Evolutionary conservation across 306 rosid genomes (phyloP).

Genomic region (Abrus pulchellus): DNA sequence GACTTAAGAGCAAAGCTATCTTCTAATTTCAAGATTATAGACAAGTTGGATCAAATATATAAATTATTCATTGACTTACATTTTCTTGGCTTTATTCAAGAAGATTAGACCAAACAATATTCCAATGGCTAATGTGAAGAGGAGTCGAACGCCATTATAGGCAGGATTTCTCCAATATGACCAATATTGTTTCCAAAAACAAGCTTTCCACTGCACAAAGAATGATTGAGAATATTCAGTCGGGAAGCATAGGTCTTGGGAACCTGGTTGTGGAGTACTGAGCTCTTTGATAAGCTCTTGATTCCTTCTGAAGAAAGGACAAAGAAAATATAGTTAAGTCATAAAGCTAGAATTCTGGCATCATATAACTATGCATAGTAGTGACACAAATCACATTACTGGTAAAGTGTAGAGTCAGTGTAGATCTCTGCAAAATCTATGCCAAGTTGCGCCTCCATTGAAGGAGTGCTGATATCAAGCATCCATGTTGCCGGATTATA

Average conservation of each 20-base stretch:
- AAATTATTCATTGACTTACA: constrained; percentile 46
- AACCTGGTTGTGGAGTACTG: constrained; percentile 60
- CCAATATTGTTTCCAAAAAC: constrained; percentile 58
- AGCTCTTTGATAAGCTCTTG: constrained; percentile 56
- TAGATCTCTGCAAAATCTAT: constrained; percentile 71
- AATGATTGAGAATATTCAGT: constrained; percentile 67
- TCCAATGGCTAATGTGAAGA: constrained; percentile 58
- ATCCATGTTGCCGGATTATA: constrained; percentile 85
- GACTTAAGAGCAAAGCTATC: background rate
- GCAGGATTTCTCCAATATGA: constrained; percentile 78
- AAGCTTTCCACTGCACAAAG: constrained; percentile 67
- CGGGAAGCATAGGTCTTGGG: constrained; percentile 68
- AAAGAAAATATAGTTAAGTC: background rate
- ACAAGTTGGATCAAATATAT: background rate
- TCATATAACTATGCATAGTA: background rate
- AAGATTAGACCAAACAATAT: constrained; percentile 65
- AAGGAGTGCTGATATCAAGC: constrained; percentile 64
- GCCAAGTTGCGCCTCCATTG: constrained; percentile 60
- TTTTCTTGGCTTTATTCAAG: constrained; percentile 57
- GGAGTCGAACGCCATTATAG: constrained; percentile 62
- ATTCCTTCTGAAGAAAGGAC: constrained; percentile 56
- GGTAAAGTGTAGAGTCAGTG: constrained; percentile 61
- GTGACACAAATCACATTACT: constrained; percentile 45
- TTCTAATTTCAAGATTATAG: background rate
- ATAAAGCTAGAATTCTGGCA: background rate